Conservation (phyloP, 2,329 filamentous ascomycete species). For the Aspergillus quadrilineatus region DNA sequence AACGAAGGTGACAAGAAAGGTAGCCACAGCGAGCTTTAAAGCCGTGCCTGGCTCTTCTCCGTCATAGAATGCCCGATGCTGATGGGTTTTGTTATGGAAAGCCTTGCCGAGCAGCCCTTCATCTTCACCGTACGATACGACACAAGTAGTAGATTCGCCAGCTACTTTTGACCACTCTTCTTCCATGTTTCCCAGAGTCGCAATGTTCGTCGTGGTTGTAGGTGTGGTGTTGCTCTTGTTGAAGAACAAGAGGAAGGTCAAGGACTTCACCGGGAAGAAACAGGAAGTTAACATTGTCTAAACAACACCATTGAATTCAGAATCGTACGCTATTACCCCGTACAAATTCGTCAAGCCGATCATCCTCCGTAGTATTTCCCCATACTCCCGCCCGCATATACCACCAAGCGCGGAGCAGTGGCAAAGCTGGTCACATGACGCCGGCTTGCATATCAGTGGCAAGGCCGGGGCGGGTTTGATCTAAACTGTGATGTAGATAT, state of each 20-base stretch:
- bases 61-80: constrained; percentile 30
- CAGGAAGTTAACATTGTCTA: constrained; percentile 22
- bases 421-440: constrained; percentile 7
- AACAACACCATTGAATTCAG: not conserved
- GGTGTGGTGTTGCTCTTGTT: constrained; percentile 21
- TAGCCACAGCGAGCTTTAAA: constrained; percentile 66
- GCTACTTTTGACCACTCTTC: constrained; percentile 12
- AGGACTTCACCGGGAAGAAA: constrained; percentile 8
- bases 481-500: not conserved
- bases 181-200: constrained; percentile 17
- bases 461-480: not conserved
- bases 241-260: constrained; percentile 11
- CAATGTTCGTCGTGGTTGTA: constrained; percentile 21
- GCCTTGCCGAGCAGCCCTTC: constrained; percentile 13
- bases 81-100: constrained; percentile 32
- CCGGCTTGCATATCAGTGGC: not conserved
- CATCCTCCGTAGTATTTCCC: not conserved
- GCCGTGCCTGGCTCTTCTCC: constrained; percentile 27
- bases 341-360: not conserved
- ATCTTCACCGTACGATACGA: constrained; percentile 14
- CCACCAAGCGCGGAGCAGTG: not conserved
- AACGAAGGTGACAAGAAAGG: constrained; percentile 50
- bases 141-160: constrained; percentile 10
- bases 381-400: not conserved
- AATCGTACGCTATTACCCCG: not conserved